phyloP scores from a whole-genome alignment of 164 flowering plant genomes.

The Malania oleifera region DNA sequence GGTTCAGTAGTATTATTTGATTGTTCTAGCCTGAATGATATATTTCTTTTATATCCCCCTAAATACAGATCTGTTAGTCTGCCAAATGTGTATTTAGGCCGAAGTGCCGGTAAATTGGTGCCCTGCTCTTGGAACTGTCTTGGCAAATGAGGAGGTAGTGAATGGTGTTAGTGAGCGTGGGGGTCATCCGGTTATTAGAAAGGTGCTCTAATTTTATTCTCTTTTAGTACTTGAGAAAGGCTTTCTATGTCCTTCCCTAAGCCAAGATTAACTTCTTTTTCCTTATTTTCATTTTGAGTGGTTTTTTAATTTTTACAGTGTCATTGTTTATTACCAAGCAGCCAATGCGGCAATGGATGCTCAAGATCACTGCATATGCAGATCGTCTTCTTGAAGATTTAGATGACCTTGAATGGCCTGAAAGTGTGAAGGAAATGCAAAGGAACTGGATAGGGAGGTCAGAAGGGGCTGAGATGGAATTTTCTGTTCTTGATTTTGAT shows the following conservation, averaged over 20 bases:
- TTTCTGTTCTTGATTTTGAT: conserved; percentile 46
- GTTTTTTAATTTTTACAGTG: conserved; percentile 49
- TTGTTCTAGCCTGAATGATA: background rate
- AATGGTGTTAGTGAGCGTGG: conserved; percentile 99
- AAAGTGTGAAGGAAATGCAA: conserved; percentile 95
- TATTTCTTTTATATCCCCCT: background rate
- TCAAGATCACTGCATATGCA: conserved; percentile 96
- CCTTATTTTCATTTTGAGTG: conserved; percentile 26
- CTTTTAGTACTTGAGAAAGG: too few species aligned
- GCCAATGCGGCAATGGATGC: conserved; percentile 99
- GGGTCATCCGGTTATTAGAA: conserved; percentile 92
- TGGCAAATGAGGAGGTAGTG: conserved; percentile 96
- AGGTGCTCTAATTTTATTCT: conserved; percentile 35
- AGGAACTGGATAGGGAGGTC: conserved; percentile 98
- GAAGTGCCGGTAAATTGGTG: conserved; percentile 99
- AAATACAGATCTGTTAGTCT: conserved; percentile 9
- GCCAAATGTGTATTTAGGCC: conserved; percentile 43
- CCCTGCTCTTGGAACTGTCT: conserved; percentile 95
- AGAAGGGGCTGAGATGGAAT: conserved; percentile 89
- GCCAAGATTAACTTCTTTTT: background rate
- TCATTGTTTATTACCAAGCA: conserved; percentile 69
- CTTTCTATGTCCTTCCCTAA: background rate
- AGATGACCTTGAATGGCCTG: conserved; percentile 97
- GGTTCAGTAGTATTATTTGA: conserved; percentile 31
- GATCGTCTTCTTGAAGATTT: conserved; percentile 97